phyloP scores from a whole-genome alignment of 306 rosid species.

The Castanea mollissima region DNA sequence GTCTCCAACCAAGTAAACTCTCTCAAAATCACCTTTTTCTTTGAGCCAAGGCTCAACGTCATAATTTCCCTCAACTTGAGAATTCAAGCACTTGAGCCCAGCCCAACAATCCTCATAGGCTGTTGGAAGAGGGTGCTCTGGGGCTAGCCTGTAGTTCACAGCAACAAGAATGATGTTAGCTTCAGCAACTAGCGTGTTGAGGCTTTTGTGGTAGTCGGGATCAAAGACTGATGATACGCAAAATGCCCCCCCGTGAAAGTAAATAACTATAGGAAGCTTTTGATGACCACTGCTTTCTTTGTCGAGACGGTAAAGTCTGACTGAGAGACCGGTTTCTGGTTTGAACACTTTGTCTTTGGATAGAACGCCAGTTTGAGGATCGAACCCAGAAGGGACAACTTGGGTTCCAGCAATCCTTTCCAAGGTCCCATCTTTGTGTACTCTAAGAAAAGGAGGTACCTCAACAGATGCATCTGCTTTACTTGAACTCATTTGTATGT shows the following conservation, averaged over 20 bases:
- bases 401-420: constrained; percentile 62
- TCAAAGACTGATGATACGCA: constrained; percentile 56
- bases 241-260: constrained; percentile 86
- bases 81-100: constrained; percentile 42
- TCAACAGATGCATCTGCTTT: constrained; percentile 37
- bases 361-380: constrained; percentile 53
- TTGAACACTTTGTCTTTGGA: constrained; percentile 66
- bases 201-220: constrained; percentile 67
- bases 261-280: constrained; percentile 57
- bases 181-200: constrained; percentile 56
- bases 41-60: constrained; percentile 48
- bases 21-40: constrained; percentile 42
- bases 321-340: constrained; percentile 58
- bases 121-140: constrained; percentile 73
- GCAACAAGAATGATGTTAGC: constrained; percentile 53
- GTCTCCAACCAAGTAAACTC: constrained; percentile 70
- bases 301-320: constrained; percentile 54
- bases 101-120: constrained; percentile 75
- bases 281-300: background rate
- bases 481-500: constrained; percentile 33
- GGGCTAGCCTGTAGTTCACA: constrained; percentile 64
- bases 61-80: no score
- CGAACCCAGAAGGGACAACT: constrained; percentile 48
- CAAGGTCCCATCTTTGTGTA: constrained; percentile 52
- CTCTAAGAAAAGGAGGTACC: constrained; percentile 64